These are phyloP conservation scores for Monosporascus sp. DNA, from an alignment of 2,329 filamentous ascomycete genomes.

Conservation along the genomic window DNA sequence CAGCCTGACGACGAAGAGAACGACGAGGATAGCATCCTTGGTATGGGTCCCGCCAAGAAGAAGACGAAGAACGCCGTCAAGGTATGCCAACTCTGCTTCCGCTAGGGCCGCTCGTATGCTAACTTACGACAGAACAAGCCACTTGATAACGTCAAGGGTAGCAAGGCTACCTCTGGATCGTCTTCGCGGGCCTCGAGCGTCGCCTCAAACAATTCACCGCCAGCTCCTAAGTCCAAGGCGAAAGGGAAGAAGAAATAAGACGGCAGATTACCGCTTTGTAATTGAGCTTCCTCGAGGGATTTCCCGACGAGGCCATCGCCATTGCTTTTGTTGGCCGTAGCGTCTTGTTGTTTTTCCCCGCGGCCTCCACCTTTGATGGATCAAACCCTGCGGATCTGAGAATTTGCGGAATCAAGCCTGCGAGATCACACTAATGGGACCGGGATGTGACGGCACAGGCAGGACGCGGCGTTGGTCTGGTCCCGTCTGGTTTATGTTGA, in stretches of 20 bases:
- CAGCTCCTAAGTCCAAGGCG: conserved; percentile 35
- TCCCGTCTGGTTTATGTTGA: too few relatives aligned
- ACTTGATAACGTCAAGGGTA: conserved; percentile 75
- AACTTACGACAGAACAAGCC: conserved; percentile 71
- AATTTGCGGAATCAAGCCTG: too few relatives aligned
- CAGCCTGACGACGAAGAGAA: conserved; percentile 70
- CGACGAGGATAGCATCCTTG: conserved; percentile 74
- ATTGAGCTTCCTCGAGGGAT: neutral
- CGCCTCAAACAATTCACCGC: conserved; percentile 63
- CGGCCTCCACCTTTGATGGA: too few relatives aligned
- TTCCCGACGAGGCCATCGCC: too few relatives aligned
- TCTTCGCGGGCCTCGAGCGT: conserved; percentile 87
- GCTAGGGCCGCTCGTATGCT: conserved; percentile 5
- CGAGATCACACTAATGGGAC: too few relatives aligned
- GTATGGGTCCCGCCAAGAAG: conserved; percentile 85
- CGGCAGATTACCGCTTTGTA: neutral
- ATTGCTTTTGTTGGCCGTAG: too few relatives aligned
- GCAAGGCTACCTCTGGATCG: conserved; percentile 68
- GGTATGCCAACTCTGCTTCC: conserved; percentile 41
- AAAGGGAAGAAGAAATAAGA: conserved; percentile 50
- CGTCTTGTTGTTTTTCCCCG: too few relatives aligned
- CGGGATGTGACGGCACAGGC: too few relatives aligned
- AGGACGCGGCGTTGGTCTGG: too few relatives aligned
- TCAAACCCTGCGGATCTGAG: too few relatives aligned
- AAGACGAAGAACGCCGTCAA: conserved; percentile 86